Base-by-base conservation (phyloP, 2,329 filamentous ascomycete genomes). In the Drechslerella dactyloides region DNA sequence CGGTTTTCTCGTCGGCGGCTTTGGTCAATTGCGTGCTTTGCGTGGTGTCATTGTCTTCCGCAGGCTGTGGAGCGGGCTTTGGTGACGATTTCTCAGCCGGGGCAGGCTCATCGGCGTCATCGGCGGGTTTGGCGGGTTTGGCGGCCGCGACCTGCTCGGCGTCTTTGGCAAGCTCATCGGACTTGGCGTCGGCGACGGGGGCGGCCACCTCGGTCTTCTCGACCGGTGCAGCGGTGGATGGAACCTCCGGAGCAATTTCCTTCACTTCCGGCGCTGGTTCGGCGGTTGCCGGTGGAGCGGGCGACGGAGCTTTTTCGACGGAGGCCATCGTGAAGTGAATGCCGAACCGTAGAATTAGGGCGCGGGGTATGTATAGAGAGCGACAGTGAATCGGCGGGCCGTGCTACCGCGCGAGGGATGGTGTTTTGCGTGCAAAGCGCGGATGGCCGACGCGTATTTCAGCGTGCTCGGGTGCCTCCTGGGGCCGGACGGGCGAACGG, bases 141-240 rank as follows among this genome's bases (percentile, higher is more conserved):
- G 55, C 44, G 48, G 59, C 68, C 42, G 60, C 23, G 60, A 48
- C 23, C 37, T 56, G 8, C 53, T 61, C 68, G 23, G 60, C 30
- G 17, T 27, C 21, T 61, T 72, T 72, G 21, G 56, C 44, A 7
- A 54, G 60, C 44, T 72, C 42, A 24, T 59, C 33, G 35, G 56
- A 44, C 60, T 72, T 65, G 51, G 60, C 24, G 60, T 65, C 60
- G 55, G 68, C 40, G 55, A 51, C 52, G 61, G 60, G 54, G 27
- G 68, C 60, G 27, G 60, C 35, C 68, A 72, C 68, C 68, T 72
- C 55, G 33, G 24, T 59, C 68, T 72, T 51, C 60, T 72, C 57
- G 35, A 51, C 53, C 21, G 68, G 68, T 72, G 68, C 55, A 72
- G 60, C 68, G 68, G 68, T 72, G 68, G 68, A 72, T 46, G 60